Base-by-base conservation (phyloP, 2,329 filamentous ascomycete species). In the Cyclaneusma minus region DNA sequence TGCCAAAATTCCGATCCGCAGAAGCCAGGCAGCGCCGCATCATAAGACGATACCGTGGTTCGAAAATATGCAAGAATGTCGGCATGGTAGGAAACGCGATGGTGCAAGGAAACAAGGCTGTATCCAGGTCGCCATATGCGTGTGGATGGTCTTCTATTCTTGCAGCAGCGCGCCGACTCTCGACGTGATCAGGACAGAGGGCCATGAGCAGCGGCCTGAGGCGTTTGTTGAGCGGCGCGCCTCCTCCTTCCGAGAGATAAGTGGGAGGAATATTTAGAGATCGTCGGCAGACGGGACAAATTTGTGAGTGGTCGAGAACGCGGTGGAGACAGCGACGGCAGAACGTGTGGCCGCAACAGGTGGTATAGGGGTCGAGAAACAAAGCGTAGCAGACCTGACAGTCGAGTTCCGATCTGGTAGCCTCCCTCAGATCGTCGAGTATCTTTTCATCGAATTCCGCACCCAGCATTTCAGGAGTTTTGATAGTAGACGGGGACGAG, bases 41-140 rank as follows among this genome's bases (percentile, higher is more conserved):
- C 82, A 93, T 89, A n/a, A 89, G 60, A 6, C 82, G 70, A 46
- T 93, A 93, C 5, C 80, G 67, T n/a, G 81, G 80, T 47, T 93
- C 85, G 44, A 92, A 93, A n/a, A 94, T 68, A 41, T 91, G 80
- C 3, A 93, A 56, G 38, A 89, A 89, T 0, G 81, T 85, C 0
- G 78, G 82, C 68, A 87, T 83, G 2, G 64, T 60, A 1, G 85
- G 85, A 39, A 89, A 87, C 0, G 81, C 68, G 6, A 91, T 52
- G 0, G 82, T 83, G 50, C 80, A 89, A 16, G 91, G 66, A 39
- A 93, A 93, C 0, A 93, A 56, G 0, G 81, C 68, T 4, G 75
- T 64, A 18, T 72, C 65, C 11, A 69, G 58, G 7, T 70, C 68
- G 4, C 64, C 62, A 23, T 61, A 50, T 2, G 60, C 58, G 7